phyloP scores from a whole-genome alignment of 1,284 basidiomycete species.

The Ceratobasidium theobromae region DNA sequence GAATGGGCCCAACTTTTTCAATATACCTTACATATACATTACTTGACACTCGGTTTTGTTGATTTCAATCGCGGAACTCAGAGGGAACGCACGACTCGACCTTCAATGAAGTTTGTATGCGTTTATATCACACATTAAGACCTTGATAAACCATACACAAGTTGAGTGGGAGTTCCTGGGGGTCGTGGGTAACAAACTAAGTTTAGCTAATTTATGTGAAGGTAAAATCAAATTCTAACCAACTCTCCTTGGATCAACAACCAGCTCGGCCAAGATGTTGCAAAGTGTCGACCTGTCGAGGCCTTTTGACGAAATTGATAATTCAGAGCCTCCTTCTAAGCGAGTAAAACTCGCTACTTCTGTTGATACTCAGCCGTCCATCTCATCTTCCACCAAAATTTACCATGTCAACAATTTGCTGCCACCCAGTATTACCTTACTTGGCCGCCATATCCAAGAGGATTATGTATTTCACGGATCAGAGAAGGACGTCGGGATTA shows the following conservation, averaged over 20 bases:
- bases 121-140: too few species aligned
- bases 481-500: conserved; percentile 88
- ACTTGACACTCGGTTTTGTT: too few species aligned
- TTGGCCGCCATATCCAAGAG: conserved; percentile 43
- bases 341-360: background rate
- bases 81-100: too few species aligned
- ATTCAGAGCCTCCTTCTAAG: conserved; percentile 19
- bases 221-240: background rate
- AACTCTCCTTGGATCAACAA: background rate
- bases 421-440: conserved; percentile 61
- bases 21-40: too few species aligned
- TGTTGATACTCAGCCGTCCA: background rate
- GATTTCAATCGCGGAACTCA: too few species aligned
- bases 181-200: too few species aligned
- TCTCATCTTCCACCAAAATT: background rate
- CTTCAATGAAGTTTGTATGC: too few species aligned
- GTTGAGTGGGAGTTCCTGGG: too few species aligned
- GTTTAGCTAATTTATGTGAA: background rate
- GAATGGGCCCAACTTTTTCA: too few species aligned
- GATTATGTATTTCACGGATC: conserved; percentile 59
- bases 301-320: conserved; percentile 9
- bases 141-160: too few species aligned
- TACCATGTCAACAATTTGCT: conserved; percentile 52
- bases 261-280: background rate
- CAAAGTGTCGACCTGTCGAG: background rate